Percentiles rank a stretch among this genome's conserved stretches.
Conservation (phyloP, 202 grass and related monocot genomes). For the Brachypodium distachyon region DNA sequence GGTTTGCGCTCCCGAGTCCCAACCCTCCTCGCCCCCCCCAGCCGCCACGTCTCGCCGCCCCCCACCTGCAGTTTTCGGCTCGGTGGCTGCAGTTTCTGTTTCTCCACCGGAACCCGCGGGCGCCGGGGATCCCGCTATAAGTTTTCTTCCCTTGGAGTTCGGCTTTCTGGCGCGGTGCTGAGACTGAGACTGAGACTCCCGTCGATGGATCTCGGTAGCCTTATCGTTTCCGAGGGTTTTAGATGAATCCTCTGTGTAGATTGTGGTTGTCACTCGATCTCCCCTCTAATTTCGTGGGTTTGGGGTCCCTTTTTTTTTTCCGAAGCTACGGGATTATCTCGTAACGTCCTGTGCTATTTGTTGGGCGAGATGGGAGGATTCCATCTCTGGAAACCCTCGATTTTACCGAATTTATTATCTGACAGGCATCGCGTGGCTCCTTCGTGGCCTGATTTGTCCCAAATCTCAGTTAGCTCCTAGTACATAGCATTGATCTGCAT, state of each 20-base stretch:
- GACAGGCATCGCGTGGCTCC: not conserved
- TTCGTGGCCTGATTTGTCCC: not conserved
- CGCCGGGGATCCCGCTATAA: not conserved
- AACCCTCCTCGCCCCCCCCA: not conserved
- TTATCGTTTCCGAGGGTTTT: not conserved
- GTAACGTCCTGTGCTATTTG: not conserved
- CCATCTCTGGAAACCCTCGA: not conserved
- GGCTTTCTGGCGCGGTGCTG: no score
- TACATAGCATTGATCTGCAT: not conserved
- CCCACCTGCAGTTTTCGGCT: not conserved
- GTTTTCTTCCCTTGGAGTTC: not conserved
- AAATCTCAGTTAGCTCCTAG: not conserved
- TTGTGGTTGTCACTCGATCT: not conserved
- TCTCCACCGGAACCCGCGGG: no score
- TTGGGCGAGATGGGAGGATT: not conserved
- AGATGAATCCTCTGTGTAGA: not conserved
- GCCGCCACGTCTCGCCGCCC: not conserved
- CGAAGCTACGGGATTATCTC: not conserved
- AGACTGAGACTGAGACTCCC: not conserved
- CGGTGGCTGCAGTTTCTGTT: not conserved
- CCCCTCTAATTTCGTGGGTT: not conserved
- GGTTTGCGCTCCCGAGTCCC: conserved; percentile 22
- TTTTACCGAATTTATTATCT: not conserved
- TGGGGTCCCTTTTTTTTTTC: not conserved
- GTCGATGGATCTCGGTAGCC: not conserved